phyloP scores from a whole-genome alignment of 768 basidiomycete species.

The Fibroporia radiculosa region DNA sequence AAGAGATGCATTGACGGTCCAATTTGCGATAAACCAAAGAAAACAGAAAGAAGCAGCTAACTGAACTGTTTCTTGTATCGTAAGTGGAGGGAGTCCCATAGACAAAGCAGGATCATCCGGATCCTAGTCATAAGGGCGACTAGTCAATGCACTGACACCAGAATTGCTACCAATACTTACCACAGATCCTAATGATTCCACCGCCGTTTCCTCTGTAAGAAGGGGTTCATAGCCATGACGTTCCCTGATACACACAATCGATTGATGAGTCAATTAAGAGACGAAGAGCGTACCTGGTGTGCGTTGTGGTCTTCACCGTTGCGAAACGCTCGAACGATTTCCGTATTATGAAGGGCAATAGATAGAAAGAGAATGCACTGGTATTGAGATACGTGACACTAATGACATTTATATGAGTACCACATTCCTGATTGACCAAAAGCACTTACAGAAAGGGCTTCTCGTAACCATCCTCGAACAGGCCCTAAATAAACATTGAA shows the following conservation, averaged over 20 bases:
- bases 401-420: neutral
- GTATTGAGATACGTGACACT: slow-evolving; percentile 91
- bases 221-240: slow-evolving; percentile 23
- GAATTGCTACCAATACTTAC: slow-evolving; percentile 6
- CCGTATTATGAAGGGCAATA: slow-evolving; percentile 51
- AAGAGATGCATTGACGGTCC: slow-evolving; percentile 78
- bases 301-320: neutral
- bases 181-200: slow-evolving; percentile 9
- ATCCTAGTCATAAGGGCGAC: neutral
- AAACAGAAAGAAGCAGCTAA: slow-evolving; percentile 79
- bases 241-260: slow-evolving; percentile 6
- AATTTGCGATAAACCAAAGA: slow-evolving; percentile 94
- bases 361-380: slow-evolving; percentile 78
- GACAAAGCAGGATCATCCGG: neutral
- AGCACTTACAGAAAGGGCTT: slow-evolving; percentile 79
- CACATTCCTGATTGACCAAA: neutral
- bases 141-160: neutral
- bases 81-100: slow-evolving; percentile 33
- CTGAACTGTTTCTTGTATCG: slow-evolving; percentile 60
- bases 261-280: slow-evolving; percentile 3
- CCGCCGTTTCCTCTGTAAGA: slow-evolving; percentile 14
- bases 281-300: slow-evolving; percentile 11
- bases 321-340: slow-evolving; percentile 17
- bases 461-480: slow-evolving; percentile 63
- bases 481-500: slow-evolving; percentile 22